These are phyloP conservation scores for Mycena chlorophos DNA, from an alignment of 768 basidiomycete species.

Conservation along the genomic window DNA sequence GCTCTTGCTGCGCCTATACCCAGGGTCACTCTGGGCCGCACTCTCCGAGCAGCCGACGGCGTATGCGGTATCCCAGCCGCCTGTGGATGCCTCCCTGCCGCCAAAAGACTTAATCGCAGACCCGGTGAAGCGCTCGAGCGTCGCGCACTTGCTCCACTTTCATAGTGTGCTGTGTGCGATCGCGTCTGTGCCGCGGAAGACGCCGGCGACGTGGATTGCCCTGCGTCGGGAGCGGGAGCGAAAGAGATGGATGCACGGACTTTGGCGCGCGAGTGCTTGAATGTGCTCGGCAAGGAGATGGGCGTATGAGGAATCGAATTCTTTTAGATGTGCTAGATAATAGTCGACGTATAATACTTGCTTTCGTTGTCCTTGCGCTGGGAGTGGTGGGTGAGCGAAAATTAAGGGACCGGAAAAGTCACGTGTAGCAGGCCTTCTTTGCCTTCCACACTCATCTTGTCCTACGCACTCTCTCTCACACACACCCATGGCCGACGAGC, in stretches of 20 bases:
- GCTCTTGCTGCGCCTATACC: constrained; percentile 68
- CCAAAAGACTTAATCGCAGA: constrained; percentile 64
- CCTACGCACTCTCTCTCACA: no score
- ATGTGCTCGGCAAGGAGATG: constrained; percentile 73
- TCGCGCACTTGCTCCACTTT: constrained; percentile 88
- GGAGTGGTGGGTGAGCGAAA: no score
- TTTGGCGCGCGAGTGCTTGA: constrained; percentile 67
- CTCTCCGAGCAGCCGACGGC: constrained; percentile 63
- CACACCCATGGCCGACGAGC: constrained; percentile 69
- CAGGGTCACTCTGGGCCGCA: constrained; percentile 76
- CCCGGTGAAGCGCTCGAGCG: constrained; percentile 69
- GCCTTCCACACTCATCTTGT: no score
- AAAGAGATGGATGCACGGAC: constrained; percentile 63
- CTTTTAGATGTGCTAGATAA: no score
- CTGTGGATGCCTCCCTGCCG: constrained; percentile 44
- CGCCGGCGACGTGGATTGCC: constrained; percentile 67
- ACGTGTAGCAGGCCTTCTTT: no score
- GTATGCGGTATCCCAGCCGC: constrained; percentile 48
- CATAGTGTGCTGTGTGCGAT: constrained; percentile 80
- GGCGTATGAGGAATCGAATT: constrained; percentile 50
- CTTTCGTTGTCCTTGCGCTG: no score
- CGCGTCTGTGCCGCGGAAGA: constrained; percentile 65
- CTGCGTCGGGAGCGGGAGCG: constrained; percentile 25
- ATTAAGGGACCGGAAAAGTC: no score
- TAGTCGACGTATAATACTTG: neutral